Evolutionary conservation across 2,329 filamentous ascomycete genomes (phyloP).

Genomic region (Tolypocladium capitatum): DNA sequence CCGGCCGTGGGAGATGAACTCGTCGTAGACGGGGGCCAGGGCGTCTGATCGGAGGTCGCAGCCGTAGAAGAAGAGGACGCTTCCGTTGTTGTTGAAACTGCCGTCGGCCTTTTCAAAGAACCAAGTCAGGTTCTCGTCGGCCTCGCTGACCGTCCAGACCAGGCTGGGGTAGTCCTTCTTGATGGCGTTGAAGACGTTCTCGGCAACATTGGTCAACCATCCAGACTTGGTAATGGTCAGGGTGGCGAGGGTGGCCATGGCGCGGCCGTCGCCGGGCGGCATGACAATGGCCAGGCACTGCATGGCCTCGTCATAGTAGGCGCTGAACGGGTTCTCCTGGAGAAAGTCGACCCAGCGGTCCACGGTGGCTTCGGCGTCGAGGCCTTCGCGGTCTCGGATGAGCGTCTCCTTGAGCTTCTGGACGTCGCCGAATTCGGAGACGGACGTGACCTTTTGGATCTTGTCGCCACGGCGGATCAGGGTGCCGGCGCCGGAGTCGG

Average conservation of each 20-base stretch:
- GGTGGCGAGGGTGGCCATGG: constrained; percentile 72
- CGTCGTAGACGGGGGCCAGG: constrained; percentile 68
- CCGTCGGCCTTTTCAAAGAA: constrained; percentile 97
- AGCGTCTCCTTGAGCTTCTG: constrained; percentile 70
- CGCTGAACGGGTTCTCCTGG: constrained; percentile 66
- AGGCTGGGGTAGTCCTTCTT: constrained; percentile 88
- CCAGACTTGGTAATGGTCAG: constrained; percentile 89
- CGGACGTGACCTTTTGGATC: constrained; percentile 57
- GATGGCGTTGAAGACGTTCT: constrained; percentile 87
- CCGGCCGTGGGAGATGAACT: constrained; percentile 71
- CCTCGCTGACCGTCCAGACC: constrained; percentile 91
- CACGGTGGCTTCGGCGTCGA: constrained; percentile 72
- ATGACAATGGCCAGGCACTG: constrained; percentile 84
- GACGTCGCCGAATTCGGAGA: constrained; percentile 65
- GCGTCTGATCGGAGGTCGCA: constrained; percentile 64
- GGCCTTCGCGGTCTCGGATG: constrained; percentile 65
- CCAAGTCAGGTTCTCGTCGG: constrained; percentile 95
- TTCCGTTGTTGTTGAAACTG: constrained; percentile 71
- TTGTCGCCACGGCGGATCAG: constrained; percentile 87
- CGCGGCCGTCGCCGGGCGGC: constrained; percentile 51
- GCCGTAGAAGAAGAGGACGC: constrained; percentile 94
- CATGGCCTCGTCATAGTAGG: constrained; percentile 90
- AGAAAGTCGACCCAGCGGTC: constrained; percentile 77
- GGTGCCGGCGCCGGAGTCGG: constrained; percentile 87
- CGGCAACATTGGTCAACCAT: constrained; percentile 87